A percentile compares a stretch with the other conserved stretches of the same genome.
Conservation (phyloP, 169 alveolate genomes). For the Cystoisospora suis region DNA sequence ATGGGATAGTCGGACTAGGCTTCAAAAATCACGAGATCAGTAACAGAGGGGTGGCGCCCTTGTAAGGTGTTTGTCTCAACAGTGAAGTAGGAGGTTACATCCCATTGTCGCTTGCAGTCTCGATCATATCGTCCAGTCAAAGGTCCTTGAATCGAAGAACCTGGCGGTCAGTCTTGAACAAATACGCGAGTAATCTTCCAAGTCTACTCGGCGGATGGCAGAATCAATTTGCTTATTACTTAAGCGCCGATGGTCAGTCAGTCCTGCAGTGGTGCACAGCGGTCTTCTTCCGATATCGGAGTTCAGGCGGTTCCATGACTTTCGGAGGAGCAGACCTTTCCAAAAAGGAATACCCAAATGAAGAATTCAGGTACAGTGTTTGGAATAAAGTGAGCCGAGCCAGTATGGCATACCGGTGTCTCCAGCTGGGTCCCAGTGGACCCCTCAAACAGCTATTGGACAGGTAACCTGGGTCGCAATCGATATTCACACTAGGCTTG, state of each 20-base stretch:
- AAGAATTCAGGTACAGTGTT: conserved; percentile 55
- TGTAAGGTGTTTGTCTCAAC: conserved; percentile 8
- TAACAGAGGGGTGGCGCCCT: conserved; percentile 60
- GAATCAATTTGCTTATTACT: conserved; percentile 64
- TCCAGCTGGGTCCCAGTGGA: conserved; percentile 68
- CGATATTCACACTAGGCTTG: neutral
- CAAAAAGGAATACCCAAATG: conserved; percentile 48
- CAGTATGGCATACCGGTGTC: neutral
- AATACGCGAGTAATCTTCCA: neutral
- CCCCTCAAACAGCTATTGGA: conserved; percentile 69
- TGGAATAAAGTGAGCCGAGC: neutral
- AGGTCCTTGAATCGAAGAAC: conserved; percentile 32
- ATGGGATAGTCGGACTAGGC: conserved; percentile 71
- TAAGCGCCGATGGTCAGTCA: conserved; percentile 48
- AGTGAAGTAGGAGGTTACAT: neutral
- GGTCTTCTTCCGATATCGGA: too few species aligned
- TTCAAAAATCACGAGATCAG: conserved; percentile 66
- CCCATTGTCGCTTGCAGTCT: neutral
- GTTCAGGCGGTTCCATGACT: conserved; percentile 59
- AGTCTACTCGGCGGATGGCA: neutral
- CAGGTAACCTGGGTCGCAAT: conserved; percentile 15
- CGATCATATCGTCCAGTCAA: conserved; percentile 50
- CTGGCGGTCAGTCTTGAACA: conserved; percentile 45
- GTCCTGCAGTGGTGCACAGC: neutral
- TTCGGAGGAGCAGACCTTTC: conserved; percentile 67